phyloP scores from a whole-genome alignment of 768 basidiomycete species.

The Xerocomus spinulosus region DNA sequence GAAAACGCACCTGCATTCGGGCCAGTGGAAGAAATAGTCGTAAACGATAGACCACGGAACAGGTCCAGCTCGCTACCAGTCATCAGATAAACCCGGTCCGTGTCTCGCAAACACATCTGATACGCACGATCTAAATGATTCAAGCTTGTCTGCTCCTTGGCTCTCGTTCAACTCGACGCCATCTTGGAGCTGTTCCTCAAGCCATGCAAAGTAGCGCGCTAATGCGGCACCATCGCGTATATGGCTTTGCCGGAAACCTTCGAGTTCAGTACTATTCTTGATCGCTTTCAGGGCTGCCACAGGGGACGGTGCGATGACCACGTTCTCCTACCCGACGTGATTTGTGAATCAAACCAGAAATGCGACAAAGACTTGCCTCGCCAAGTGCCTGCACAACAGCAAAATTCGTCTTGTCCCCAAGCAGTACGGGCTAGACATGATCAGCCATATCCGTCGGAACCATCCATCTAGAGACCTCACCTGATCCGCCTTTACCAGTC shows the following conservation, averaged over 20 bases:
- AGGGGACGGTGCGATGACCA: slow-evolving; percentile 62
- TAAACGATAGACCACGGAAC: slow-evolving; percentile 87
- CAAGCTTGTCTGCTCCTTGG: slow-evolving; percentile 73
- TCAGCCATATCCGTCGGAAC: not conserved
- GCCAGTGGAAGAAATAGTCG: slow-evolving; percentile 89
- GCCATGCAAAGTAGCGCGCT: slow-evolving; percentile 89
- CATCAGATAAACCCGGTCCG: not conserved
- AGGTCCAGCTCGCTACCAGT: slow-evolving; percentile 59
- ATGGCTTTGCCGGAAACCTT: slow-evolving; percentile 86
- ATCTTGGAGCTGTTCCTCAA: slow-evolving; percentile 73
- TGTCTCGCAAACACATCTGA: not conserved
- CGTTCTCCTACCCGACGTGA: slow-evolving; percentile 44
- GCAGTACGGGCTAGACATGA: slow-evolving; percentile 56
- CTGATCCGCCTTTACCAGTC: slow-evolving; percentile 33
- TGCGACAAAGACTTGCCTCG: slow-evolving; percentile 37
- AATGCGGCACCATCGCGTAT: slow-evolving; percentile 88
- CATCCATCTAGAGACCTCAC: slow-evolving; percentile 13
- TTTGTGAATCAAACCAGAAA: not conserved
- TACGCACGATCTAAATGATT: slow-evolving; percentile 77
- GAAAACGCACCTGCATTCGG: slow-evolving; percentile 74
- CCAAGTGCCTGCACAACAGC: slow-evolving; percentile 81
- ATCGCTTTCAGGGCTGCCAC: slow-evolving; percentile 76
- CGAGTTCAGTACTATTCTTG: slow-evolving; percentile 77
- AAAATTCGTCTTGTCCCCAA: slow-evolving; percentile 74
- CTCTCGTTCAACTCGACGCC: slow-evolving; percentile 69